Base-by-base conservation (phyloP, 208 protist species). In the Crithidia fasciculata region DNA sequence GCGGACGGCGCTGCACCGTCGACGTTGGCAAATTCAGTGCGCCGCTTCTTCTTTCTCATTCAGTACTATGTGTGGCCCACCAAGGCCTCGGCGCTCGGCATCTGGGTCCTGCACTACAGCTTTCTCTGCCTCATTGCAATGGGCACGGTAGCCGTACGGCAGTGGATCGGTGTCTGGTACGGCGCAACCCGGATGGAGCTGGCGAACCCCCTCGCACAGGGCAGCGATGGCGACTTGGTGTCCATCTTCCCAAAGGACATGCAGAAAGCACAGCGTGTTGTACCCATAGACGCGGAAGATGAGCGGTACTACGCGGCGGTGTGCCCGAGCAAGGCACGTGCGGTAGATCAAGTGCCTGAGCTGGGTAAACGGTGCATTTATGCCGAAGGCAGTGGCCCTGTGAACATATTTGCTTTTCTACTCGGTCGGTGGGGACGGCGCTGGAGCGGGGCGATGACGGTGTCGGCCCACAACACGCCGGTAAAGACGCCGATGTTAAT, bases 181-280 rank as follows among this genome's bases (percentile, higher is more conserved):
- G 90, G 84, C 15, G 85, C 80, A 3, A 93, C 87, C 8, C 81
- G 84, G 8, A 76, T 93, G 55, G 90, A 95, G 78, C 63, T 92
- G 37, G 82, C 86, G 6, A 95, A 95, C 77, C 90, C 87, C 19
- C 76, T 91, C n/a, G 87, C 84, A 5, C 80, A 89, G 15, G 68
- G 86, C 65, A 85, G 57, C 59, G 68, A 84, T 36, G 90, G 90
- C 8, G 77, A 84, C 6, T 67, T 95, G 39, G 86, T 95, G 18
- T 70, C 69, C 5, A 89, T 92, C 59, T 95, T 95, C 45, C 82
- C 86, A 2, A 52, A 50, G 39, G 72, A 73, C 37, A 8, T 61
- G 28, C 69, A 74, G 49, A 41, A 71, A 49, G 69, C 75, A 43
- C 75, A 74, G 75, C 75, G 69, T 0, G 59, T 83, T 8, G 55